A percentile compares a stretch with the other conserved stretches of the same genome.
These are phyloP conservation scores for Diversispora eburnea DNA, from an alignment of 192 early-diverging fungal genomes.

Conservation along the genomic window DNA sequence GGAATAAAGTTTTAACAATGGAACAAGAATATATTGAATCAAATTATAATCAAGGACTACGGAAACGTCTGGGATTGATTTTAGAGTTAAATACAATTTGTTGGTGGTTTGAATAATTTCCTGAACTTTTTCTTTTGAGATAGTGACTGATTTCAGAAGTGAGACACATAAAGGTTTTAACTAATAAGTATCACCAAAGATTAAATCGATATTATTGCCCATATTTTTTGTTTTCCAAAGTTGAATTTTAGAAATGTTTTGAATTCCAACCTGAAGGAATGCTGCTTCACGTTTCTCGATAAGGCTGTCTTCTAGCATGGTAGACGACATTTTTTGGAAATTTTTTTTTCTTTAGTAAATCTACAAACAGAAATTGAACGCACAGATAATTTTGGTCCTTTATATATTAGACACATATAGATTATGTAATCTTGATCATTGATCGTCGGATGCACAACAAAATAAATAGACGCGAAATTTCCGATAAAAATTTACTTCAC, in stretches of 20 bases:
- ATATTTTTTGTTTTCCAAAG: neutral
- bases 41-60: conserved; percentile 19
- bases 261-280: conserved; percentile 6
- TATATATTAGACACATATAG: too few relatives aligned
- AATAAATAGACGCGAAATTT: too few relatives aligned
- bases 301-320: neutral
- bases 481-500: too few relatives aligned
- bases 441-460: too few relatives aligned
- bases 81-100: conserved; percentile 11
- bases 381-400: too few relatives aligned
- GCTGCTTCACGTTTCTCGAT: neutral
- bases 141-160: neutral
- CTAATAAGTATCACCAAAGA: neutral
- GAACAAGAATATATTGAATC: conserved; percentile 31
- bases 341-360: too few relatives aligned
- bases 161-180: conserved; percentile 29
- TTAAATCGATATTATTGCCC: neutral
- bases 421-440: too few relatives aligned
- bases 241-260: neutral
- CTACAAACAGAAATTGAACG: too few relatives aligned
- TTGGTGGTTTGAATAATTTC: neutral
- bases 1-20: conserved; percentile 19
- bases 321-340: too few relatives aligned
- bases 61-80: conserved; percentile 6
- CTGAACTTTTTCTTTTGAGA: neutral